phyloP scores from a whole-genome alignment of 2,329 filamentous ascomycete genomes.

The Arthrinium phaeospermum region DNA sequence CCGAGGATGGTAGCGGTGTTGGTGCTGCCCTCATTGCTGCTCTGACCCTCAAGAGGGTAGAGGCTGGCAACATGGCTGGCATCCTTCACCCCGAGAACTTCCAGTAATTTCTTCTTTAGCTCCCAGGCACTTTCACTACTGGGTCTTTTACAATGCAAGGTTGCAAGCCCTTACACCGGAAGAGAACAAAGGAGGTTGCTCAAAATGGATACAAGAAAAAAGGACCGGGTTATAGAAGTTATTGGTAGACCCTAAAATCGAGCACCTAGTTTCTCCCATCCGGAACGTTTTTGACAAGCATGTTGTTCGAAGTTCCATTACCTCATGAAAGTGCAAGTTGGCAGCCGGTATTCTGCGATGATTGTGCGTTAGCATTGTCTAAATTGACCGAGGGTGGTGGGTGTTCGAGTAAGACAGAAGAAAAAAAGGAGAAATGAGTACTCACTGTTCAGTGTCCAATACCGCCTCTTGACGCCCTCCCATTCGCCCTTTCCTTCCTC shows the following conservation, averaged over 20 bases:
- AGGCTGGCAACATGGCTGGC: conserved; percentile 67
- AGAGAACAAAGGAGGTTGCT: background rate
- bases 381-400: conserved; percentile 9
- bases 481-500: conserved; percentile 76
- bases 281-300: background rate
- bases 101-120: conserved; percentile 38
- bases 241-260: conserved; percentile 16
- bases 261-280: background rate
- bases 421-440: conserved; percentile 27
- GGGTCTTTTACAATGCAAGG: background rate
- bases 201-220: background rate
- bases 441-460: conserved; percentile 83
- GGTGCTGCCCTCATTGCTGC: conserved; percentile 92
- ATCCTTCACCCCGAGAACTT: conserved; percentile 71
- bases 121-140: background rate
- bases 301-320: conserved; percentile 44
- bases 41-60: conserved; percentile 68
- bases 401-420: background rate
- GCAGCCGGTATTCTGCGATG: conserved; percentile 69
- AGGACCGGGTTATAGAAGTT: background rate
- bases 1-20: conserved; percentile 97
- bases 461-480: conserved; percentile 85
- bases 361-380: conserved; percentile 28
- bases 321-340: conserved; percentile 75
- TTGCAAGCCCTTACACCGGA: background rate